Evolutionary conservation across 352 stramenopile genomes (phyloP).

Genomic region (Phytophthora crassamura): DNA sequence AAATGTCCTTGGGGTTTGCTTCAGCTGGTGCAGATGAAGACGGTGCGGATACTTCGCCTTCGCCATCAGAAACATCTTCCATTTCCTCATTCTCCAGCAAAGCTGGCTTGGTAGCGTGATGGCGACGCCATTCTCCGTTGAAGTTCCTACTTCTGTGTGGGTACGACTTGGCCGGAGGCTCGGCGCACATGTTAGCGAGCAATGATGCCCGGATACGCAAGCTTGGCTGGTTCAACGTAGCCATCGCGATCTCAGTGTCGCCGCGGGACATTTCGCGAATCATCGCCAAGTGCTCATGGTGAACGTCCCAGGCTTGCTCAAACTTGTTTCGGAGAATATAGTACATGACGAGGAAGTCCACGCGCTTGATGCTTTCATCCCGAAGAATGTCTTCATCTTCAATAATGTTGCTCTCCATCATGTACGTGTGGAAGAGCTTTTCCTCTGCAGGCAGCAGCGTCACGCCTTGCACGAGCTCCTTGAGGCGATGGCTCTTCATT

Average conservation of each 20-base stretch:
- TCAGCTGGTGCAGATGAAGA: constrained; percentile 10
- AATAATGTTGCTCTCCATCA: constrained; percentile 68
- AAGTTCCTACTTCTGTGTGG: constrained; percentile 38
- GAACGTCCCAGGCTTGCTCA: constrained; percentile 73
- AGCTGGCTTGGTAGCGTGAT: constrained; percentile 15
- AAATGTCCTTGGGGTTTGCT: constrained; percentile 3
- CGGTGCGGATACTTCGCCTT: constrained; percentile 1
- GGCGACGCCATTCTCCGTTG: constrained; percentile 39
- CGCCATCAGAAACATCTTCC: constrained; percentile 42
- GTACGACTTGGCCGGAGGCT: constrained; percentile 51
- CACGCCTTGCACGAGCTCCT: constrained; percentile 72
- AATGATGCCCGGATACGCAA: constrained; percentile 69
- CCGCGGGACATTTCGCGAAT: constrained; percentile 69
- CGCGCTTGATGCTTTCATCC: constrained; percentile 74
- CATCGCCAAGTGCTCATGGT: constrained; percentile 77
- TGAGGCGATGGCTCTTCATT: constrained; percentile 71
- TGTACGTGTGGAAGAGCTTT: constrained; percentile 68
- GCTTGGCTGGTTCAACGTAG: constrained; percentile 64
- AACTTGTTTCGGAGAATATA: constrained; percentile 82
- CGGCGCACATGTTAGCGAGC: constrained; percentile 72
- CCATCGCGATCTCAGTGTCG: constrained; percentile 66
- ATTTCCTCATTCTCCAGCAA: constrained; percentile 49
- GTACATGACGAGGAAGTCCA: constrained; percentile 87
- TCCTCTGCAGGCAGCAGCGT: constrained; percentile 67
- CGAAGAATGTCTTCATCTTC: constrained; percentile 62